Evolutionary conservation across 179 eudicot genomes (phyloP).

Genomic region (Sideroxylon spinosum): DNA sequence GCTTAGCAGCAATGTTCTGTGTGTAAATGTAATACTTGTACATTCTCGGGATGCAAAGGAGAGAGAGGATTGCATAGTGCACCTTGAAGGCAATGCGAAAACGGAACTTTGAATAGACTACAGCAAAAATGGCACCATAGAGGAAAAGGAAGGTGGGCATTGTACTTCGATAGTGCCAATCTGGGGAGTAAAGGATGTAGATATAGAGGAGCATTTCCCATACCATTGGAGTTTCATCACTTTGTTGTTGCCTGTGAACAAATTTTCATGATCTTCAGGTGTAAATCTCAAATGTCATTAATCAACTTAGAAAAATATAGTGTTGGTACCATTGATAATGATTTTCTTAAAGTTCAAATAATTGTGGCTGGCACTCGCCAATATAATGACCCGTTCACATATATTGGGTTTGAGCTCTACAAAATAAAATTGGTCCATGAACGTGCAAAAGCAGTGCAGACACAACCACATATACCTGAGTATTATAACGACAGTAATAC

Average conservation of each 20-base stretch:
- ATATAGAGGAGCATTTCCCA: slow-evolving; percentile 55
- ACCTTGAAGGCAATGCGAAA: slow-evolving; percentile 36
- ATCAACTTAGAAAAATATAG: background rate
- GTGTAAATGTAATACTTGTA: slow-evolving; percentile 48
- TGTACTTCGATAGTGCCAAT: slow-evolving; percentile 56
- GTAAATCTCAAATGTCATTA: slow-evolving; percentile 11
- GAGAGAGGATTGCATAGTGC: slow-evolving; percentile 37
- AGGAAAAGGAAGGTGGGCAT: slow-evolving; percentile 53
- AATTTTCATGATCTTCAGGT: background rate
- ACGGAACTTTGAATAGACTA: slow-evolving; percentile 30
- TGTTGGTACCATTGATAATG: background rate
- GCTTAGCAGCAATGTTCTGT: slow-evolving; percentile 35
- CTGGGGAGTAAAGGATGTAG: slow-evolving; percentile 52
- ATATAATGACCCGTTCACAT: background rate
- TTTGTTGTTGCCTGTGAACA: slow-evolving; percentile 41
- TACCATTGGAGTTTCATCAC: slow-evolving; percentile 55
- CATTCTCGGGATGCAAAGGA: slow-evolving; percentile 53
- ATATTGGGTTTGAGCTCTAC: background rate
- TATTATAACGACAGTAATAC: background rate
- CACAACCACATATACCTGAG: background rate
- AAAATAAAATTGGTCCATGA: background rate
- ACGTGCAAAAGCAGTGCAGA: background rate
- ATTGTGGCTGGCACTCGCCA: background rate
- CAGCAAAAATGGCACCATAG: slow-evolving; percentile 39
- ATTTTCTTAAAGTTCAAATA: background rate